phyloP scores from a whole-genome alignment of 2,329 filamentous ascomycete genomes.

The Mollisia scopiformis region DNA sequence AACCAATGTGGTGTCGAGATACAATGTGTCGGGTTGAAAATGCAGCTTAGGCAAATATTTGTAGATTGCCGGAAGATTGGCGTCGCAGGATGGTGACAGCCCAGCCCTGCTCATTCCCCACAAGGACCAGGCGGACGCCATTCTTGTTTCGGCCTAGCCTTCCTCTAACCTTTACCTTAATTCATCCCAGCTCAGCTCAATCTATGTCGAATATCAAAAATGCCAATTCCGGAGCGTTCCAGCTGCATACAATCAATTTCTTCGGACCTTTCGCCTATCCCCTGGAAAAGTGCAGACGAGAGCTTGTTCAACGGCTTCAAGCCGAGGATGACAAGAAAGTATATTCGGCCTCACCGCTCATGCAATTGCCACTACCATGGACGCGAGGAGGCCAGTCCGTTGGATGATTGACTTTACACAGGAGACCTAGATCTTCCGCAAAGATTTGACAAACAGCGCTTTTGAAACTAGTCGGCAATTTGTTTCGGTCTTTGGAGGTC shows the following conservation, averaged over 20 bases:
- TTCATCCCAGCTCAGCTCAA: neutral
- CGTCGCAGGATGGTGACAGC: conserved; percentile 2
- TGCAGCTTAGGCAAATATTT: conserved; percentile 20
- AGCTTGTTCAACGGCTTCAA: neutral
- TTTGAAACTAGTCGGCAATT: conserved; percentile 7
- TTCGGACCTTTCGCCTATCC: conserved; percentile 7
- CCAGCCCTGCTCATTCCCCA: conserved; percentile 8
- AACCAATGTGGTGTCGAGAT: neutral
- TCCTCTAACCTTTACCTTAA: too few relatives aligned
- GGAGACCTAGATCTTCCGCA: neutral
- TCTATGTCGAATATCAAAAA: neutral
- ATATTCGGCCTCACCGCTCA: neutral
- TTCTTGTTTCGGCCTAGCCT: too few relatives aligned
- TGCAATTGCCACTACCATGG: neutral
- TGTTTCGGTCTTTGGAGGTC: conserved; percentile 6
- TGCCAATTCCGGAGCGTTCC: neutral
- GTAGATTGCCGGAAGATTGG: conserved; percentile 16
- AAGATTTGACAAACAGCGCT: neutral
- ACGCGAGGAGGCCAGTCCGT: neutral
- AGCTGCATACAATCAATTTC: conserved; percentile 13
- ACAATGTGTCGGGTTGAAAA: conserved; percentile 2
- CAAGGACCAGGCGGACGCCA: too few relatives aligned
- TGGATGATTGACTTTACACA: neutral
- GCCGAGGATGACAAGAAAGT: neutral
- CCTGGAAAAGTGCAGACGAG: neutral